Evolutionary conservation across 805 yeast genomes (phyloP), one percentile per base, ranked within the genome.

Genomic region (Saccharomycopsis schoenii): DNA sequence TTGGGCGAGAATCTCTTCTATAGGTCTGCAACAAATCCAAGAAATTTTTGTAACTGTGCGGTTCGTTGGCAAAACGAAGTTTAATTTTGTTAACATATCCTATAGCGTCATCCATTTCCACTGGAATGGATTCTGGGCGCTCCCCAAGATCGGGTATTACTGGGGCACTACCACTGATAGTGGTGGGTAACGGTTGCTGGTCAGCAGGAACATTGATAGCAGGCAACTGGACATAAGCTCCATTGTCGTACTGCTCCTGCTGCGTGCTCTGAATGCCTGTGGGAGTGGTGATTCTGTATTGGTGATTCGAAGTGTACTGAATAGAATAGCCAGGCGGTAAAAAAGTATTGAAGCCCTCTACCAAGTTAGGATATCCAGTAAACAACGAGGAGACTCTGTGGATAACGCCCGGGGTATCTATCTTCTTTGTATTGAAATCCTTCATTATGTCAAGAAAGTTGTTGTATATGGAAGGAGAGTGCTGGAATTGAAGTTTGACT

Each of bases 361-460:
- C 92, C 69, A 94, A 79, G 65, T 86, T 83, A 1, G 97, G 97
- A 72, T 91, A 97, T 12, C 98, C 99, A 65, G 91, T 82, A 72
- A 94, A 94, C 61, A 94, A 76, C 1, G 87, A 82, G 0, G 97
- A 89, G 0, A 94, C 99, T 60, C 99, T 80, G 71, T 93, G 97
- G 70, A 94, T 94, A 37, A 94, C 99, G 40, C 98, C 99, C 0
- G 98, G 99, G 0, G 99, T 94, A 72, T 94, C 98, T 68, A 94
- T 92, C 63, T 83, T 83, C 75, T 93, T 97, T 58, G 96, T 86
- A 77, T 94, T 94, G 77, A 94, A 94, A 71, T 94, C 99, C 76
- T 94, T 94, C 99, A 94, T 94, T 66, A 94, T 94, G 71, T 94
- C 99, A 69, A 94, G 79, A 69, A 94, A 94, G 72, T 88, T 91